A percentile compares a stretch with the other conserved stretches of the same genome.
Evolutionary conservation across 805 yeast species (phyloP).

Genomic region (Yamadazyma phyllophila): DNA sequence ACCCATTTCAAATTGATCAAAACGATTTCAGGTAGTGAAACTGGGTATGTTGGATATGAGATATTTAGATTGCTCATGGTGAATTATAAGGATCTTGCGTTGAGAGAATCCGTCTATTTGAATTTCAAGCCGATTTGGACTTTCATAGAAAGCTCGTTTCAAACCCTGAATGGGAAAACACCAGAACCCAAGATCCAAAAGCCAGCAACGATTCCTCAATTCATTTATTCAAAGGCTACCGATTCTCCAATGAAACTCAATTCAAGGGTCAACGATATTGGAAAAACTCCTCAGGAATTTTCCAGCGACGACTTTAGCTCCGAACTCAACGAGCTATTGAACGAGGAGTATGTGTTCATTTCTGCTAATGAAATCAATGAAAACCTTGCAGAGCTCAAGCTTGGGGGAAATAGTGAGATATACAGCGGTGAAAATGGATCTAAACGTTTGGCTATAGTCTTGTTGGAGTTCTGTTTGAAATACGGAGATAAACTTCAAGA

Average conservation of each 20-base stretch:
- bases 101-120: slow-evolving; percentile 33
- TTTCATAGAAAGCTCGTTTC: slow-evolving; percentile 21
- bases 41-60: slow-evolving; percentile 31
- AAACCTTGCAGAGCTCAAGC: slow-evolving; percentile 5
- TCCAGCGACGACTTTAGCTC: slow-evolving; percentile 21
- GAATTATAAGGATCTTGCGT: slow-evolving; percentile 33
- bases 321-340: slow-evolving; percentile 24
- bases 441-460: slow-evolving; percentile 6
- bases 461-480: slow-evolving; percentile 13
- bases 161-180: slow-evolving; percentile 1
- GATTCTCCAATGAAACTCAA: slow-evolving; percentile 33
- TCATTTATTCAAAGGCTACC: slow-evolving; percentile 22
- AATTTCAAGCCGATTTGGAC: slow-evolving; percentile 34
- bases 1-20: slow-evolving; percentile 33
- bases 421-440: slow-evolving; percentile 5
- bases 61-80: slow-evolving; percentile 32
- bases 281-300: slow-evolving; percentile 4
- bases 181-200: slow-evolving; percentile 4
- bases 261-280: slow-evolving; percentile 7
- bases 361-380: slow-evolving; percentile 8
- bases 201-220: slow-evolving; percentile 12
- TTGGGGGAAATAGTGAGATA: slow-evolving; percentile 9
- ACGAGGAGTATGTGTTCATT: slow-evolving; percentile 8
- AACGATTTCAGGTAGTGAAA: slow-evolving; percentile 31
- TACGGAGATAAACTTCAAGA: slow-evolving; percentile 3